Base-by-base conservation (phyloP, 768 basidiomycete species). In the Podaxis sp. region DNA sequence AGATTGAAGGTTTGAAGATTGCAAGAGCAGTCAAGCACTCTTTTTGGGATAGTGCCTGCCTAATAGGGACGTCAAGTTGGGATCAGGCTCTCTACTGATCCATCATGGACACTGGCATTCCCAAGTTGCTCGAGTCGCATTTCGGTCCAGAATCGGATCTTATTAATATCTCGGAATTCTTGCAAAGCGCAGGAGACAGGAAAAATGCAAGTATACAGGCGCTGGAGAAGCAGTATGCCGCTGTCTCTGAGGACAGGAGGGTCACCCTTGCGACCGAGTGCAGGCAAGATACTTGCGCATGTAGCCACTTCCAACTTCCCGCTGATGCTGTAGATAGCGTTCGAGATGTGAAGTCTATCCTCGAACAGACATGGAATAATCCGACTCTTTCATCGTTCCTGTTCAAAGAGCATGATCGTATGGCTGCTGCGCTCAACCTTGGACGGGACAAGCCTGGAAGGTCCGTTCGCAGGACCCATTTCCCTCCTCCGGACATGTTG, bases 61-160 rank as follows among this genome's bases (percentile, higher is more conserved):
- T 38, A 44, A 54, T 50, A 42, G 18, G 36, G 54, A 36, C 46
- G 23, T n/a, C 16, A 13, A 51, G 27, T 32, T 16, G 35, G 1
- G 13, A 9, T 0, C 4, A 16, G 13, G 14, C 37, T 21, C 42
- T 56, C 35, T 32, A 13, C n/a, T 28, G 50, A 58, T 36, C 51
- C 21, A 50, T 47, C 52, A 72, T 73, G 72, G 69, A 73, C 48
- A 62, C 70, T 28, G 67, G 68, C 25, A 69, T 70, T 7, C 62
- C 52, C 13, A 72, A 59, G 68, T 62, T 54, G 67, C 59, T 76
- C 55, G 84, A 86, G 63, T 84, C 80, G 35, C 76, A 81, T 57
- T 85, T 88, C 70, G 88, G 88, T 0, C 88, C 87, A 46, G 74
- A 86, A 21, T 89, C 88, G 42, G 79, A 86, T 36, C 73, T 66